Conservation (phyloP, 2,329 filamentous ascomycete species). For the Kalmusia sp. region DNA sequence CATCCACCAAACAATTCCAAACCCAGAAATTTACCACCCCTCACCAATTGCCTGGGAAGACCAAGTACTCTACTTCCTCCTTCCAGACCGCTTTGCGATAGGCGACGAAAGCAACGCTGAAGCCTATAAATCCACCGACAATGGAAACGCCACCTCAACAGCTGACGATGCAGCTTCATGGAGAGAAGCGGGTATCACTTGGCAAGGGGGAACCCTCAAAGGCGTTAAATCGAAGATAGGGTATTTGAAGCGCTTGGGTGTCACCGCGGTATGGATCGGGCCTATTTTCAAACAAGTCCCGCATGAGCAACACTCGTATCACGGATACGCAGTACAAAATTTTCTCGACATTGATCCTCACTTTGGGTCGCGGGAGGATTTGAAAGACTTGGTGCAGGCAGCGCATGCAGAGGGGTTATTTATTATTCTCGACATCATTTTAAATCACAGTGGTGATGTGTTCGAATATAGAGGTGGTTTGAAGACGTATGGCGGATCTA, state of each 20-base stretch:
- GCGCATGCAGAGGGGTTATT: constrained; percentile 27
- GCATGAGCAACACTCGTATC: constrained; percentile 20
- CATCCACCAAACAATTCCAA: background rate
- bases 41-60: constrained; percentile 31
- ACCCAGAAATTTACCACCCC: constrained; percentile 7
- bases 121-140: constrained; percentile 4
- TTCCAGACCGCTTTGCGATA: constrained; percentile 30
- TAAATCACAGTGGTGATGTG: constrained; percentile 15
- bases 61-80: constrained; percentile 27
- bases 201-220: constrained; percentile 23
- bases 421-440: constrained; percentile 31
- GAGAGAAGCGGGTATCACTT: constrained; percentile 2
- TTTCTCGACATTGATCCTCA: constrained; percentile 29
- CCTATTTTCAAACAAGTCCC: constrained; percentile 32
- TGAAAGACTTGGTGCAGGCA: constrained; percentile 22
- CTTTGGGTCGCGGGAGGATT: constrained; percentile 28
- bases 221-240: constrained; percentile 29
- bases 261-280: constrained; percentile 28
- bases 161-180: constrained; percentile 14
- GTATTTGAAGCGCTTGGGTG: constrained; percentile 27
- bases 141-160: constrained; percentile 2
- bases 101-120: constrained; percentile 10
- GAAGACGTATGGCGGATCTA: constrained; percentile 13
- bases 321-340: constrained; percentile 30
- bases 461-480: constrained; percentile 19